Conservation (phyloP, 2,329 filamentous ascomycete species). For the Fusarium decemcellulare region DNA sequence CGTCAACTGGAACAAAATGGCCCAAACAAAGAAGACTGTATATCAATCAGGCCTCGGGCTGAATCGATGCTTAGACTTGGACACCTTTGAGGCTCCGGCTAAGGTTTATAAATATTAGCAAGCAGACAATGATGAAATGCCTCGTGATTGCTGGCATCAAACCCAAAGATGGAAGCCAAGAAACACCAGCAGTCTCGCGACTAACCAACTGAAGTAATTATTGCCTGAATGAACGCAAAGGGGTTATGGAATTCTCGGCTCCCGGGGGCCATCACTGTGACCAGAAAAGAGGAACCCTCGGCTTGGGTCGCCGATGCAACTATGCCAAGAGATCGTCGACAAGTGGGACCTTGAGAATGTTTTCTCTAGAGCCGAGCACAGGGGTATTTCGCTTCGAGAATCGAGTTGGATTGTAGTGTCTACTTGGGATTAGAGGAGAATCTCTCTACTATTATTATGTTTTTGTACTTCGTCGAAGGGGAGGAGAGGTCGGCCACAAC, state of each 20-base stretch:
- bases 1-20: not conserved
- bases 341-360: too few species aligned
- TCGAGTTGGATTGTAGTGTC: too few species aligned
- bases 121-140: not conserved
- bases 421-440: too few species aligned
- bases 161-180: constrained; percentile 9
- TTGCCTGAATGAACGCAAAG: not conserved
- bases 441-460: too few species aligned
- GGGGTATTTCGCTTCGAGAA: too few species aligned
- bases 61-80: not conserved
- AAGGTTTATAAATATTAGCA: constrained; percentile 1
- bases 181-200: not conserved
- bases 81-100: not conserved
- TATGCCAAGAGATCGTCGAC: too few species aligned
- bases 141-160: not conserved
- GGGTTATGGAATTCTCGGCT: not conserved
- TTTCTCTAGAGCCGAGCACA: too few species aligned
- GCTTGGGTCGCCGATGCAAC: too few species aligned
- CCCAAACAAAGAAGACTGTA: not conserved
- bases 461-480: too few species aligned
- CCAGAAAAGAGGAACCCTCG: too few species aligned
- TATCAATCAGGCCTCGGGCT: not conserved
- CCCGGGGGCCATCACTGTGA: not conserved
- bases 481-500: too few species aligned
- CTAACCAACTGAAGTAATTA: constrained; percentile 1